These are phyloP conservation scores for Tothia fuscella DNA, from an alignment of 2,329 filamentous ascomycete genomes.

Conservation along the genomic window DNA sequence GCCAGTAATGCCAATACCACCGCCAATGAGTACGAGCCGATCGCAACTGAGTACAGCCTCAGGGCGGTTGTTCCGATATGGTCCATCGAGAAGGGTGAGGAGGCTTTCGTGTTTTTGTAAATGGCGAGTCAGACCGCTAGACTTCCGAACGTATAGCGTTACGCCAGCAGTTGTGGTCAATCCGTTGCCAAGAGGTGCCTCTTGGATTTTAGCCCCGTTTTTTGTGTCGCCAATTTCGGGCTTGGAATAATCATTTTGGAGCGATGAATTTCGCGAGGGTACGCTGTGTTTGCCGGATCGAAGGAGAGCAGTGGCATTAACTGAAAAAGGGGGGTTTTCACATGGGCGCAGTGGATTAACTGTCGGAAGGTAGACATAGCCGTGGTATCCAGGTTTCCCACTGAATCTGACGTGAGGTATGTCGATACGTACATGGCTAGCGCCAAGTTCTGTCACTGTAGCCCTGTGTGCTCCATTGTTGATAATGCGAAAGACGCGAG, in stretches of 20 bases:
- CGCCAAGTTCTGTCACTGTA: slow-evolving; percentile 20
- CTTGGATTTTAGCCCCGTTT: not conserved
- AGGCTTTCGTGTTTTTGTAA: slow-evolving; percentile 19
- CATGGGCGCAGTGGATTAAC: slow-evolving; percentile 27
- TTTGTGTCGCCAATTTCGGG: no score
- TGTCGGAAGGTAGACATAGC: slow-evolving; percentile 39
- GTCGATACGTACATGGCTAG: slow-evolving; percentile 28
- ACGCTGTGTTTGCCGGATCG: no score
- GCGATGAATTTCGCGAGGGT: no score
- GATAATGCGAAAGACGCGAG: slow-evolving; percentile 27
- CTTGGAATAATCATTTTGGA: no score
- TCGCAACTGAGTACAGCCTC: slow-evolving; percentile 17
- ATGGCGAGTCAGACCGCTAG: slow-evolving; percentile 24
- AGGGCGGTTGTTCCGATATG: slow-evolving; percentile 27
- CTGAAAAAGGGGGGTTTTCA: slow-evolving; percentile 45
- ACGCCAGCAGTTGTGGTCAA: slow-evolving; percentile 16
- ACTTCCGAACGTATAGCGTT: slow-evolving; percentile 27
- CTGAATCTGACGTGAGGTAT: slow-evolving; percentile 27
- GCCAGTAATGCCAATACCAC: slow-evolving; percentile 37
- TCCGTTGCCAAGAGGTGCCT: not conserved
- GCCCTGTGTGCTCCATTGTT: slow-evolving; percentile 24
- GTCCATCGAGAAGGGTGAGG: slow-evolving; percentile 31
- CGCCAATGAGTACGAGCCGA: slow-evolving; percentile 30
- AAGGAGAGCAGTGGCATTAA: slow-evolving; percentile 14
- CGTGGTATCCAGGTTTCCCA: slow-evolving; percentile 18